Evolutionary conservation across 306 rosid species (phyloP), one percentile per base, ranked within the genome.

Genomic region (Quercus bicolor): DNA sequence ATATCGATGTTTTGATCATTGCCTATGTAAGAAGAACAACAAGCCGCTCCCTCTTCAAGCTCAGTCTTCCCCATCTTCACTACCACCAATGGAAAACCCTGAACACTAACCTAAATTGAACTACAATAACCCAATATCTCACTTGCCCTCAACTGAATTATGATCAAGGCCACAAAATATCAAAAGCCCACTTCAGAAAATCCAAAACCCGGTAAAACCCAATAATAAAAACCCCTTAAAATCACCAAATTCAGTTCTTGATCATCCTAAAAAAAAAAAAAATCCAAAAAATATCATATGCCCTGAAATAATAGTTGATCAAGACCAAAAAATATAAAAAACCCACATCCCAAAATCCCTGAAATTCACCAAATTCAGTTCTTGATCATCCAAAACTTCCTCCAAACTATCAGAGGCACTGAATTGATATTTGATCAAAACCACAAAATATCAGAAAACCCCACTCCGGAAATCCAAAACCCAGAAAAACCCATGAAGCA

Each of bases 31-130:
- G 90, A 92, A 40, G 45, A 40, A 33, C n/a, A 23, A 80, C 86
- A 91, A 1, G 98, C 94, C 78, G 91, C 98, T 73, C 93, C 96
- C 82, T 91, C 96, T 88, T 92, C 98, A 80, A 87, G 98, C 89
- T 91, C 98, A 65, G 88, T 82, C 82, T 89, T 95, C 77, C 87
- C 97, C 97, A 92, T 91, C 72, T 81, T 92, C 84, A 52, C 61
- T 75, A 72, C 80, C 78, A 80, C 53, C 14, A 48, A 48, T 1
- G 5, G 16, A 48, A 48, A 48, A 85, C 75, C 88, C 87, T 89
- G 81, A 90, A 73, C 85, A 88, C 94, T 86, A 88, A 52, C 56
- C 78, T 12, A 10, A 24, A 1, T 23, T 62, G 0, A 14, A 10
- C 15, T 3, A 10, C 2, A 1, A 59, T 23, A 26, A 59, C 29